Evolutionary conservation across 164 flowering plant species (phyloP).

Genomic region (Stephania cephalantha): DNA sequence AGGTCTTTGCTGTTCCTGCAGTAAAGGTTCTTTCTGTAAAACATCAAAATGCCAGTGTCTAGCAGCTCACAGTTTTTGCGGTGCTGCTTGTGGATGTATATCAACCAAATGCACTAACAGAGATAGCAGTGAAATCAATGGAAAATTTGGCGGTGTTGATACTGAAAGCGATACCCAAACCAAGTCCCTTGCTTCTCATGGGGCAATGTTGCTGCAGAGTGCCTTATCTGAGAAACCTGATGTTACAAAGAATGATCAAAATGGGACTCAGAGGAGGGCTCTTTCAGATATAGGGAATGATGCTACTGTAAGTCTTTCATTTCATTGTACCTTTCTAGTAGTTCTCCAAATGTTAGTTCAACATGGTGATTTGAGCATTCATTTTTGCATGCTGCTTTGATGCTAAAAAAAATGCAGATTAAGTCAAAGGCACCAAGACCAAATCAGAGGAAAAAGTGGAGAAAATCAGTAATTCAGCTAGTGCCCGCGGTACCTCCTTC

Average conservation of each 20-base stretch:
- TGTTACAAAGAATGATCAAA: constrained; percentile 28
- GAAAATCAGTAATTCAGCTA: constrained; percentile 54
- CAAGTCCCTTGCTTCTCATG: constrained; percentile 54
- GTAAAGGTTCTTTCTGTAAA: constrained; percentile 52
- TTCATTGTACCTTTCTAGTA: not conserved
- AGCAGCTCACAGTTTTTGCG: constrained; percentile 38
- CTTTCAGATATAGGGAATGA: constrained; percentile 93
- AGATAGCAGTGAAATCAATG: constrained; percentile 11
- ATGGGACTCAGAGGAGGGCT: constrained; percentile 50
- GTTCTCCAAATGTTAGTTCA: not conserved
- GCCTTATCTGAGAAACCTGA: constrained; percentile 52
- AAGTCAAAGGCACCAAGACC: constrained; percentile 57
- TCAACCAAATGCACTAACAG: constrained; percentile 57
- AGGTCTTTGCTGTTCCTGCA: constrained; percentile 60
- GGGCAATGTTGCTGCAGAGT: constrained; percentile 64
- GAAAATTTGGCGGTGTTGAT: constrained; percentile 22
- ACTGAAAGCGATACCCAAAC: constrained; percentile 34
- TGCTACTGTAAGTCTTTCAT: constrained; percentile 36
- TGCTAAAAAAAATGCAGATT: constrained; percentile 29
- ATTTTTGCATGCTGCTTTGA: not conserved
- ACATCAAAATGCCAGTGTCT: constrained; percentile 75
- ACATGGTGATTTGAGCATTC: not conserved
- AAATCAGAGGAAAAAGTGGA: constrained; percentile 72
- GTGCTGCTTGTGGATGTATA: constrained; percentile 55
- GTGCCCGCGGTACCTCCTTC: constrained; percentile 51